Conservation (phyloP, 1,139 yeast species). For the Debaryomyces udenii region DNA sequence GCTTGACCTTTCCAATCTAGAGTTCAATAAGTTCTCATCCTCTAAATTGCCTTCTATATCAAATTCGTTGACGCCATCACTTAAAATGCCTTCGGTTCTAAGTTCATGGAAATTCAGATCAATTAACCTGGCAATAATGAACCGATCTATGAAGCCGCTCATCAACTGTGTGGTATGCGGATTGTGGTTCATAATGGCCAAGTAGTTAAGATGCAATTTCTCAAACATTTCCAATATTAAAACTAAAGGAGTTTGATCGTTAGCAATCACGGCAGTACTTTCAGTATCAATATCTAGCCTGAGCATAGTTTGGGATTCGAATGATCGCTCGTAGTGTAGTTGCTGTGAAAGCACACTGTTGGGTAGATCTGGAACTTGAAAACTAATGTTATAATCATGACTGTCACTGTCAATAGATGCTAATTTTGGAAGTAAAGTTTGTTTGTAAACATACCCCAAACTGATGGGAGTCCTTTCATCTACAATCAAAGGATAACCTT, state of each 20-base stretch:
- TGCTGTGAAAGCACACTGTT: conserved; percentile 28
- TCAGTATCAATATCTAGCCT: conserved; percentile 24
- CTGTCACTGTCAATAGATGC: conserved; percentile 14
- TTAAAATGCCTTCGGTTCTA: conserved; percentile 6
- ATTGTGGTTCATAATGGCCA: conserved; percentile 27
- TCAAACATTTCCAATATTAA: conserved; percentile 45
- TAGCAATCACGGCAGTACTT: conserved; percentile 27
- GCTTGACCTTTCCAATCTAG: conserved; percentile 18
- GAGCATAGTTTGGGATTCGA: conserved; percentile 12
- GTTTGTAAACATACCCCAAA: conserved; percentile 43
- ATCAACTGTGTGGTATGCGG: conserved; percentile 22
- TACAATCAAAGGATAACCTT: conserved; percentile 46
- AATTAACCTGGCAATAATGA: conserved; percentile 35
- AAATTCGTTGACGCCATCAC: conserved; percentile 16
- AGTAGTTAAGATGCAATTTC: conserved; percentile 41
- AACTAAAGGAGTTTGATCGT: conserved; percentile 39
- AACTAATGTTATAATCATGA: conserved; percentile 20
- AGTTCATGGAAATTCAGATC: conserved; percentile 31
- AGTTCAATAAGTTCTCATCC: conserved; percentile 17
- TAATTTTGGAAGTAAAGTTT: conserved; percentile 23
- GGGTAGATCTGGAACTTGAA: conserved; percentile 27
- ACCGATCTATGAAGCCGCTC: conserved; percentile 48
- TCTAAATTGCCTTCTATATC: conserved; percentile 19
- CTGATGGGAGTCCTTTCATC: conserved; percentile 29
- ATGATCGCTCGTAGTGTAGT: conserved; percentile 26